These are phyloP conservation scores for Colletotrichum spinosum DNA, from an alignment of 2,329 filamentous ascomycete species.

Conservation along the genomic window DNA sequence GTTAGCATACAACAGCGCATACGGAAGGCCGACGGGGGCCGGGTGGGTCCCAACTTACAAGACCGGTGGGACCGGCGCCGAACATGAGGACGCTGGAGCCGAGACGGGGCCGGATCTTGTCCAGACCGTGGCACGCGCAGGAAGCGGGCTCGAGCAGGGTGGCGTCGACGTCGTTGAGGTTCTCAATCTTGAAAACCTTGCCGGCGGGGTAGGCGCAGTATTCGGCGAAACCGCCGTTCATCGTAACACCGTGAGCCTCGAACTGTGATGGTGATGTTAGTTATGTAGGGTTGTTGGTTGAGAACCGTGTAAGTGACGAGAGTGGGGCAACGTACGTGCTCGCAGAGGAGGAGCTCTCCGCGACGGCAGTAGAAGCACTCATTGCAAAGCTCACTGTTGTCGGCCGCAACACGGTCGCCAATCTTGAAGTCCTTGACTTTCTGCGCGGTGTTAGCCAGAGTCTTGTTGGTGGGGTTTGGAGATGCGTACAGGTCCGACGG, in stretches of 20 bases:
- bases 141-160: slow-evolving; percentile 78
- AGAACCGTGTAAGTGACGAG: slow-evolving; percentile 9
- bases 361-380: slow-evolving; percentile 81
- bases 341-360: slow-evolving; percentile 75
- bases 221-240: slow-evolving; percentile 79
- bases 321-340: slow-evolving; percentile 56
- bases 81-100: slow-evolving; percentile 75
- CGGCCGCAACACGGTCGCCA: slow-evolving; percentile 73
- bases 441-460: slow-evolving; percentile 39
- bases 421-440: slow-evolving; percentile 70
- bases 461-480: neutral
- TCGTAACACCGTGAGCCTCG: slow-evolving; percentile 73
- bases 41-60: slow-evolving; percentile 54
- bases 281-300: neutral
- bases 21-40: slow-evolving; percentile 18
- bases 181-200: slow-evolving; percentile 73
- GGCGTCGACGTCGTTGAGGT: slow-evolving; percentile 75
- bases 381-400: slow-evolving; percentile 75
- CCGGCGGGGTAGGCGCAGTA: slow-evolving; percentile 67
- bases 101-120: slow-evolving; percentile 75
- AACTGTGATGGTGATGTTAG: slow-evolving; percentile 51
- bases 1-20: neutral
- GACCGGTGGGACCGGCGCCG: slow-evolving; percentile 74
- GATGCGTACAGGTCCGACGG: slow-evolving; percentile 56
- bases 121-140: slow-evolving; percentile 77